Base-by-base conservation (phyloP, 805 yeast genomes). In the Candida alai region DNA sequence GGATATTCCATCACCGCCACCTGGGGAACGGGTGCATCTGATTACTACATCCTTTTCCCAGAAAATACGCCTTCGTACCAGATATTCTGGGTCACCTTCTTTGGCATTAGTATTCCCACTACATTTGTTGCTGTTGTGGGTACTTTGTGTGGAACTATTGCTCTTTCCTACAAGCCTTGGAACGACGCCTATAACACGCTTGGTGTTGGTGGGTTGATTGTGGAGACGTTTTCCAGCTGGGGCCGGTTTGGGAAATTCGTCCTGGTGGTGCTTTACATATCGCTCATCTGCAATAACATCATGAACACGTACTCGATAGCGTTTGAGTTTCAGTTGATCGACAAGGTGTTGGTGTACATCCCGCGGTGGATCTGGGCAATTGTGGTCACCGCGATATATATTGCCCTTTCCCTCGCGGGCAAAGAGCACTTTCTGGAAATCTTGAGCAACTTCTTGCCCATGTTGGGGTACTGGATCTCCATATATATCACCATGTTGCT, bases 401-500 rank as follows among this genome's bases (percentile, higher is more conserved):
- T 62, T 42, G 58, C 52, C 3, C 44, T 58, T 25, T 57, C 68
- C 5, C 34, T 62, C 18, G 58, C 51, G 4, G 68, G 68, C 6
- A 48, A 58, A 22, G 45, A 58, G 42, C 50, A 54, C 32, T 54
- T 60, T 12, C 54, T 64, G 24, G 41, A 58, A 6, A 60, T 62
- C 32, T 45, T 62, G 44, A 54, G 62, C 15, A 62, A 62, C 36
- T 62, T 62, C 44, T 49, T 62, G 36, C 68, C 68, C 5, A 62
- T 62, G 68, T 51, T 62, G 10, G 68, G 65, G 5, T 62, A 62
- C 46, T 62, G 68, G 68, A 51, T 62, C 28, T 52, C 63, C 35
- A 60, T 62, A 54, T 62, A 62, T 45, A 56, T 62, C 33, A 42
- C 49, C 14, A 40, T 62, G 6, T 49, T 62, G 28, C 36, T 62